Base-by-base conservation (phyloP, 1,284 basidiomycete species). In the Cerrena zonata region DNA sequence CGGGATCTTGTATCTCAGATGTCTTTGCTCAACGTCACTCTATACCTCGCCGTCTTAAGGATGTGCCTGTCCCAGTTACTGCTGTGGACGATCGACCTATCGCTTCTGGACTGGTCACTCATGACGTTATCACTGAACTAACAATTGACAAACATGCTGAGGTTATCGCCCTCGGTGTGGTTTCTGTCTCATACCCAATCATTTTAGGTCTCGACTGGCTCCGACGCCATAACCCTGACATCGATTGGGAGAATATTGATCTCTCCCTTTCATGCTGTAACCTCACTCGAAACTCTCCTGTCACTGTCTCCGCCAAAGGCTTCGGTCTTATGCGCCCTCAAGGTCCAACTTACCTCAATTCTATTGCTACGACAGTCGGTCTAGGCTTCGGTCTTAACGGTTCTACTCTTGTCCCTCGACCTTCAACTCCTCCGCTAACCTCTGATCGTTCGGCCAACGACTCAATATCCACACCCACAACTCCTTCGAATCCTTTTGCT, bases 81-180 rank as follows among this genome's bases (percentile, higher is more conserved):
- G 62, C 65, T 2, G 62, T 72, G 15, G 67, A 73, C 49, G 59
- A 69, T 48, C 58, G 63, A 23, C 69, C 66, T 12, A 67, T 70
- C 46, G 56, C 68, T 13, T 64, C 62, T 44, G 68, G 70, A 5
- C 56, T 70, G 19, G 58, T 72, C 42, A 69, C 65, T n/a, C 64
- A 70, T 36, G 64, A 69, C 45, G 54, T 70, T 27, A 36, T 69
- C 11, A 51, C 64, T 15, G 30, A 56, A 4, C 43, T 70, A 15
- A 40, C 48, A 12, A 54, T 67, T 39, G 46, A 56, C 23, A n/a
- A 50, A 44, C 69, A 70, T 50, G 48, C 50, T 7, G 56, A 61
- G 39, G 27, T 44, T 13, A 26, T 54, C 12, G n/a, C 48, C 19
- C 53, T 64, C 5, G 49, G 40, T 19, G 45, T 61, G 15, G 50